phyloP scores from a whole-genome alignment of 1,139 yeast genomes.

The Geotrichum australiense region DNA sequence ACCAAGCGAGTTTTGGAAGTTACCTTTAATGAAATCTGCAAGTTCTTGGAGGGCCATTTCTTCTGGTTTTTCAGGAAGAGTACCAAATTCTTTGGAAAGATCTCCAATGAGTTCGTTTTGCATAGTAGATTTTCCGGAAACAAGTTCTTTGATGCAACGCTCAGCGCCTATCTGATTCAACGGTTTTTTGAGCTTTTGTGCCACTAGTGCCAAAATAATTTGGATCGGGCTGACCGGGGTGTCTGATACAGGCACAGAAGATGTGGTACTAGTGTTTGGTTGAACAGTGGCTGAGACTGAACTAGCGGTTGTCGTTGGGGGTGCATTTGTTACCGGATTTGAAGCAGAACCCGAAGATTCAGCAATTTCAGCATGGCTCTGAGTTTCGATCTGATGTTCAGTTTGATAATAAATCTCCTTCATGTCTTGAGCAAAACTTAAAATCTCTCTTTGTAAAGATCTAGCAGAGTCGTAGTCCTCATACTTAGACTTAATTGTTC shows the following conservation, averaged over 20 bases:
- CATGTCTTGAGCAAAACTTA: conserved; percentile 91
- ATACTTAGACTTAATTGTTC: conserved; percentile 92
- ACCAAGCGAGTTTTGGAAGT: conserved; percentile 86
- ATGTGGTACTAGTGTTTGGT: conserved; percentile 60
- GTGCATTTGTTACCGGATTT: conserved; percentile 37
- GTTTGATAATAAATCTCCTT: conserved; percentile 95
- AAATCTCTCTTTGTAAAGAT: conserved; percentile 91
- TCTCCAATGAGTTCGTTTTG: conserved; percentile 98
- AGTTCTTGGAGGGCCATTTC: conserved; percentile 93
- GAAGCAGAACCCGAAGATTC: conserved; percentile 32
- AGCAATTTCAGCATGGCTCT: conserved; percentile 40
- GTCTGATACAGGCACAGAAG: conserved; percentile 79
- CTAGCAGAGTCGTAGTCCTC: conserved; percentile 97
- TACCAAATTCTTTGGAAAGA: conserved; percentile 93
- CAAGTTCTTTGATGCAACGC: conserved; percentile 92
- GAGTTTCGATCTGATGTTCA: too few species aligned
- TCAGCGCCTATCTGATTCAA: conserved; percentile 78
- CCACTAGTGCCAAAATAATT: conserved; percentile 81
- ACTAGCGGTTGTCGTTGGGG: conserved; percentile 36
- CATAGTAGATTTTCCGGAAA: conserved; percentile 96
- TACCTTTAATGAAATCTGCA: conserved; percentile 90
- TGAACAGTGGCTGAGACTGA: conserved; percentile 47
- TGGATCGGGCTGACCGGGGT: conserved; percentile 82
- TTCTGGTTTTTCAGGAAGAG: conserved; percentile 98
- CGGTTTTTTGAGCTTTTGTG: conserved; percentile 90